Conservation (phyloP, 169 alveolate genomes). For the Plasmodium chabaudi region DNA sequence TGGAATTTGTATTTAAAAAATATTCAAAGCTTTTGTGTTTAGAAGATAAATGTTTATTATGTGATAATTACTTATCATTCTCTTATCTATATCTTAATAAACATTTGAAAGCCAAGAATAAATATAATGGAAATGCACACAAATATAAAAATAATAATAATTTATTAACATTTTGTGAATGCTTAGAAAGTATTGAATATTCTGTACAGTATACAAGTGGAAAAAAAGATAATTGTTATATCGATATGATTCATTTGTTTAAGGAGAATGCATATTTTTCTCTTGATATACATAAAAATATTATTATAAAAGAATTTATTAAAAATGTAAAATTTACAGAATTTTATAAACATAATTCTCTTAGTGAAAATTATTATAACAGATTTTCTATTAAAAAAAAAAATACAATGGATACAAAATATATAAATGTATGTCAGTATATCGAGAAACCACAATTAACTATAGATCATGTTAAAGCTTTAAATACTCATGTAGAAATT, state of each 20-base stretch:
- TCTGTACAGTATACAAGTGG: conserved; percentile 49
- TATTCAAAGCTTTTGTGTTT: conserved; percentile 46
- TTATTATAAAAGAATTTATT: conserved; percentile 61
- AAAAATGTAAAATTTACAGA: conserved; percentile 62
- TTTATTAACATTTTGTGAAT: conserved; percentile 33
- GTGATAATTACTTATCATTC: conserved; percentile 46
- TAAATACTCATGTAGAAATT: conserved; percentile 51
- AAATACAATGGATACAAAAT: conserved; percentile 34
- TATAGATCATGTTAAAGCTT: conserved; percentile 39
- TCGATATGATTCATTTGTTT: conserved; percentile 57
- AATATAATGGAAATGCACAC: not conserved
- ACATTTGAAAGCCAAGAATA: conserved; percentile 1
- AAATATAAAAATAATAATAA: not conserved
- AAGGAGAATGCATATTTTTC: conserved; percentile 46
- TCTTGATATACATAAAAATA: conserved; percentile 37
- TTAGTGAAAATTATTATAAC: conserved; percentile 30
- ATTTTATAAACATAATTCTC: conserved; percentile 36
- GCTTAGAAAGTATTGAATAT: conserved; percentile 59
- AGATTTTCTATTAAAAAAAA: conserved; percentile 29
- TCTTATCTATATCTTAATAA: conserved; percentile 32
- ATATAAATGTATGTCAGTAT: conserved; percentile 54
- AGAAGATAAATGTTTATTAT: conserved; percentile 58
- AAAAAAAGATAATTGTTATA: conserved; percentile 30
- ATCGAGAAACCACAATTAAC: conserved; percentile 56
- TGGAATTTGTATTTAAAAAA: conserved; percentile 44